A percentile compares a stretch with the other conserved stretches of the same genome.
Evolutionary conservation across 2,329 filamentous ascomycete species (phyloP).

Genomic region (Aspergillus carbonarius): DNA sequence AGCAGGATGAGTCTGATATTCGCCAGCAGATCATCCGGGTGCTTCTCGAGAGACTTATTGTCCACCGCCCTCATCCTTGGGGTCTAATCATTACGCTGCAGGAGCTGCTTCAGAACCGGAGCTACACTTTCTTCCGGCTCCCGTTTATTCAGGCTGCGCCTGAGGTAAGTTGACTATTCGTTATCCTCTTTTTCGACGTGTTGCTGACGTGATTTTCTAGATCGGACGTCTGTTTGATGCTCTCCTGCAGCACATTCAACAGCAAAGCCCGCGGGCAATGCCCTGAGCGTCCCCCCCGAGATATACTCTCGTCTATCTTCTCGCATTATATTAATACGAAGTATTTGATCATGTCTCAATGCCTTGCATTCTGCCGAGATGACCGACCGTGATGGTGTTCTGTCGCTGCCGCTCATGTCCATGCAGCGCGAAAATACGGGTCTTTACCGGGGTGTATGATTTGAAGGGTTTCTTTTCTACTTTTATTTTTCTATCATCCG

Average conservation of each 20-base stretch:
- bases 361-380: conserved; percentile 22
- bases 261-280: conserved; percentile 48
- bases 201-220: conserved; percentile 23
- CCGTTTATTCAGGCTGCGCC: conserved; percentile 87
- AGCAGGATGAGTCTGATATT: conserved; percentile 74
- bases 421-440: conserved; percentile 21
- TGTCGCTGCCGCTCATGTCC: conserved; percentile 20
- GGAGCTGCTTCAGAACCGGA: conserved; percentile 88
- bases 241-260: conserved; percentile 47
- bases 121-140: conserved; percentile 87
- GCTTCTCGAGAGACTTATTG: conserved; percentile 80
- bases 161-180: conserved; percentile 60
- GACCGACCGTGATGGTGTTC: conserved; percentile 18
- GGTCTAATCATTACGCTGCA: conserved; percentile 84
- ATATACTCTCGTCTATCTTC: conserved; percentile 10
- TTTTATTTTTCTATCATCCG: conserved; percentile 15
- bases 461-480: conserved; percentile 18
- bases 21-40: conserved; percentile 89
- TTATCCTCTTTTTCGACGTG: background rate
- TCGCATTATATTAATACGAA: conserved; percentile 20
- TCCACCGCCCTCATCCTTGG: conserved; percentile 93
- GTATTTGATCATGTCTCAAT: conserved; percentile 23
- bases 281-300: conserved; percentile 24
- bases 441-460: conserved; percentile 23
- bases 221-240: conserved; percentile 48